Conservation (phyloP, 1,284 basidiomycete genomes). For the Pascua sp. region DNA sequence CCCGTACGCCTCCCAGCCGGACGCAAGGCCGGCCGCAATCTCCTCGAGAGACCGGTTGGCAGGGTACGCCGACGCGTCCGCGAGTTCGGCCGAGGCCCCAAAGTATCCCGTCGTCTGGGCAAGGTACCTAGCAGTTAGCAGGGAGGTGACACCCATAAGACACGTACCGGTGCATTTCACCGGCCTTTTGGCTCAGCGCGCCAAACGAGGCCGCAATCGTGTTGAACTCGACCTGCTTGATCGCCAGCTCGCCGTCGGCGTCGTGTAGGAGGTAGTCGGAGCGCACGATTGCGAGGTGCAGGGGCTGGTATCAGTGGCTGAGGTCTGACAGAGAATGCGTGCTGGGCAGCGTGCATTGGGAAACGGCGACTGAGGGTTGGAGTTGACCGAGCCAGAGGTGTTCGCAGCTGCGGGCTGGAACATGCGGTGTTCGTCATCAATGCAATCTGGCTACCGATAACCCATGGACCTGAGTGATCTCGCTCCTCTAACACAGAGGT, state of each 20-base stretch:
- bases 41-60: conserved; percentile 68
- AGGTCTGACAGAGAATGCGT: no score
- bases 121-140: conserved; percentile 59
- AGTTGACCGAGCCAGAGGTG: no score
- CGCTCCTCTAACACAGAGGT: no score
- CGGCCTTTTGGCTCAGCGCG: conserved; percentile 67
- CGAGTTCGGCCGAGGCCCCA: conserved; percentile 57
- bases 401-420: no score
- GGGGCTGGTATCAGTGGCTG: conserved; percentile 55
- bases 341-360: no score
- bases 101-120: conserved; percentile 64
- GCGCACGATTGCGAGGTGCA: conserved; percentile 88
- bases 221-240: conserved; percentile 98
- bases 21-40: conserved; percentile 70
- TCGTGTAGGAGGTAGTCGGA: conserved; percentile 92
- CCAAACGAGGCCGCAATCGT: conserved; percentile 94
- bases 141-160: conserved; percentile 4
- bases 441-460: no score
- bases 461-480: no score
- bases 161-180: conserved; percentile 71
- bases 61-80: conserved; percentile 61
- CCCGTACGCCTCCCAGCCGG: conserved; percentile 72
- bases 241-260: conserved; percentile 26
- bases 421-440: no score
- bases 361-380: no score